These are phyloP conservation scores for Agaricus blazei DNA, from an alignment of 768 basidiomycete genomes.

Conservation along the genomic window DNA sequence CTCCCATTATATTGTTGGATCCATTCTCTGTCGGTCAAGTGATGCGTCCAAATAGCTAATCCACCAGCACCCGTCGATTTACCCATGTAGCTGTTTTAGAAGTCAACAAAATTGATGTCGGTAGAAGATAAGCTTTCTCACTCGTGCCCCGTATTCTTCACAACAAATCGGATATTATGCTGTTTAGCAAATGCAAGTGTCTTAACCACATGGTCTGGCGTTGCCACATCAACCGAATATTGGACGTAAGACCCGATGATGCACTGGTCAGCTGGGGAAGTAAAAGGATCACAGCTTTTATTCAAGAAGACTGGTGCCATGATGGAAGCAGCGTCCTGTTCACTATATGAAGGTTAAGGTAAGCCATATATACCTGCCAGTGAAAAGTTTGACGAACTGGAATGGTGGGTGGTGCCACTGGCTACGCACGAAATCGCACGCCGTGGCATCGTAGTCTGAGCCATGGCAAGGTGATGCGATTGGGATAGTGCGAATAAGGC, in stretches of 20 bases:
- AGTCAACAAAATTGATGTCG: background rate
- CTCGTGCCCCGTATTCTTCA: slow-evolving; percentile 21
- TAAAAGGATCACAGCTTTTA: slow-evolving; percentile 16
- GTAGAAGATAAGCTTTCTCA: background rate
- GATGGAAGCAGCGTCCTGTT: slow-evolving; percentile 3
- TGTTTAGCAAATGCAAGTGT: slow-evolving; percentile 18
- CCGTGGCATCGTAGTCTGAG: background rate
- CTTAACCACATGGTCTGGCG: slow-evolving; percentile 15
- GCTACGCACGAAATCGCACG: background rate
- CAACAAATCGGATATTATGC: slow-evolving; percentile 18
- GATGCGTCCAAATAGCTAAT: slow-evolving; percentile 17
- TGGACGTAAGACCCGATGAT: slow-evolving; percentile 10
- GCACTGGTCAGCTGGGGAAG: slow-evolving; percentile 11
- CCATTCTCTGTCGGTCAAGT: slow-evolving; percentile 14
- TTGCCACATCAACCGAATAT: slow-evolving; percentile 17
- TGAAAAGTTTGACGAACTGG: background rate
- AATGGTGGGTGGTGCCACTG: slow-evolving; percentile 3
- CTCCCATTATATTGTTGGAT: slow-evolving; percentile 13
- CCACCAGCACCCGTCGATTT: slow-evolving; percentile 18
- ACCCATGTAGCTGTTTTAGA: slow-evolving; percentile 14
- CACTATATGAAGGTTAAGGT: background rate
- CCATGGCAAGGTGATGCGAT: slow-evolving; percentile 6
- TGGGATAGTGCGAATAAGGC: slow-evolving; percentile 8
- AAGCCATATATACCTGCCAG: background rate
- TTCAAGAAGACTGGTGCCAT: slow-evolving; percentile 11